phyloP scores from a whole-genome alignment of 2,329 filamentous ascomycete genomes.

The Ophiostoma quercus region DNA sequence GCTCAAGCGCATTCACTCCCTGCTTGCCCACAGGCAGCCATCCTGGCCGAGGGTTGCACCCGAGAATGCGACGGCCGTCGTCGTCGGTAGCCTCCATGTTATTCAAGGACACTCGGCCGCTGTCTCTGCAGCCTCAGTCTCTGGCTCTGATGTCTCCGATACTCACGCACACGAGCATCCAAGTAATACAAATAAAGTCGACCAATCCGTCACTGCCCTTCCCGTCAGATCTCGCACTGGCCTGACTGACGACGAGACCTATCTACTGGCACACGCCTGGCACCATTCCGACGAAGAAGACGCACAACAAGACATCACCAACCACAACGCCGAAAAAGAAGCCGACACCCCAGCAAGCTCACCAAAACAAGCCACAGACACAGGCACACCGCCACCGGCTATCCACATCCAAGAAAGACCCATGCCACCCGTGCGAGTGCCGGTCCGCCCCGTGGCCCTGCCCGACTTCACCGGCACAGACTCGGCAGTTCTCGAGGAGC shows the following conservation, averaged over 20 bases:
- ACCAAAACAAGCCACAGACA: neutral
- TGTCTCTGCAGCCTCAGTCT: neutral
- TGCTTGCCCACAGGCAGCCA: neutral
- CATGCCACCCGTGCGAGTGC: neutral
- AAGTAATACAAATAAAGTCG: neutral
- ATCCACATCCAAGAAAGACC: neutral
- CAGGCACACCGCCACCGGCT: neutral
- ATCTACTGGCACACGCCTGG: neutral
- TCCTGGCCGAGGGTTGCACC: slow-evolving; percentile 3
- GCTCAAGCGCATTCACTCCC: neutral
- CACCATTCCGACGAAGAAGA: neutral
- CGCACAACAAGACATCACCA: neutral
- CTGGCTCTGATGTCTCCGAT: neutral
- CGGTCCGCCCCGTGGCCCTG: neutral
- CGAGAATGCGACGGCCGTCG: neutral
- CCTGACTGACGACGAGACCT: neutral
- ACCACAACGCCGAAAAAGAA: neutral
- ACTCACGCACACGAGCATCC: neutral
- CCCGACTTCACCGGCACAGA: neutral
- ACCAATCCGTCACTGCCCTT: neutral
- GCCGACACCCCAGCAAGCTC: neutral
- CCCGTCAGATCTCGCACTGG: slow-evolving; percentile 2
- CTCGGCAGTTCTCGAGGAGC: neutral
- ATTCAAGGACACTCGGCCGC: slow-evolving; percentile 1
- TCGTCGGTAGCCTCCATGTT: neutral